Conservation (phyloP, 805 yeast species). For the Candida insectalens region DNA sequence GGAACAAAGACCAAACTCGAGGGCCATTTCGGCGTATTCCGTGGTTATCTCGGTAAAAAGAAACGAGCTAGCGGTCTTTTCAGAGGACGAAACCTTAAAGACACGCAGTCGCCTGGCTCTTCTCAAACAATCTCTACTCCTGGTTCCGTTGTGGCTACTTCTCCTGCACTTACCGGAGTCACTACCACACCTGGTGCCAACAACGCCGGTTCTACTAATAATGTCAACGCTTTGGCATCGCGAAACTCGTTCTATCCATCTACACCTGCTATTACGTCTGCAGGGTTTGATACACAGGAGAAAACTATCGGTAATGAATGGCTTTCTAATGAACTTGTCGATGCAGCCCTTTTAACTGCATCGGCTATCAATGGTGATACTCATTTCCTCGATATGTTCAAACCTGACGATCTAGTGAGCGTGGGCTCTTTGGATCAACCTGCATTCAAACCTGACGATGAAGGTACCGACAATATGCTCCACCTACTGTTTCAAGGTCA, state of each 20-base stretch:
- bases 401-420: constrained; percentile 16
- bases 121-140: background rate
- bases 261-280: constrained; percentile 1
- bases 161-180: background rate
- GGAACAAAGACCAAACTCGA: constrained; percentile 23
- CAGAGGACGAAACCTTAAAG: background rate
- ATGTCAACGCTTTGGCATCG: background rate
- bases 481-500: constrained; percentile 44
- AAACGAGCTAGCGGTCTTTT: background rate
- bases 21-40: constrained; percentile 84
- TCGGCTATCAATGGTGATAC: constrained; percentile 58
- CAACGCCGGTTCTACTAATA: background rate
- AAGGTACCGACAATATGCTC: constrained; percentile 35
- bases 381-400: constrained; percentile 46
- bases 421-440: too few species aligned
- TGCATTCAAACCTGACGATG: constrained; percentile 7
- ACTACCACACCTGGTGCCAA: background rate
- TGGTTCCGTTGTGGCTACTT: background rate
- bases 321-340: constrained; percentile 62
- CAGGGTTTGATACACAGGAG: background rate
- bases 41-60: too few species aligned
- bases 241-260: background rate
- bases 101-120: background rate
- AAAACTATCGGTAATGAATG: constrained; percentile 42
- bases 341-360: constrained; percentile 65